Evolutionary conservation across 495 filamentous ascomycete species (phyloP).

Genomic region (Aspergillus mulundensis): DNA sequence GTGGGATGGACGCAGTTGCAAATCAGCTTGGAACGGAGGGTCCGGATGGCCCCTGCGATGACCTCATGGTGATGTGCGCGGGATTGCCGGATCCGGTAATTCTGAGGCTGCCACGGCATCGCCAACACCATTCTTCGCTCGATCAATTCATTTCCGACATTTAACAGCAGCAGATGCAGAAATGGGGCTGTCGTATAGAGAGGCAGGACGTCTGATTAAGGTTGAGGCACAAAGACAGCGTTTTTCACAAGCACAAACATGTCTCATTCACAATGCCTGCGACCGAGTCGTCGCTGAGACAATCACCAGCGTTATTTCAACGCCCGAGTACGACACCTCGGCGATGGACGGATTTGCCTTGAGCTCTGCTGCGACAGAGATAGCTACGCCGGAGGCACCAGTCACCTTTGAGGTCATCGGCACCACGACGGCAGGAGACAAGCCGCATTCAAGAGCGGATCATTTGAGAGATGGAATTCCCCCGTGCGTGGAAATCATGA

Average conservation of each 20-base stretch:
- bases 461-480: background rate
- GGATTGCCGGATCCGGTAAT: background rate
- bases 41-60: background rate
- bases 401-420: conserved; percentile 9
- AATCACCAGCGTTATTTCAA: conserved; percentile 3
- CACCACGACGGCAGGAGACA: conserved; percentile 9
- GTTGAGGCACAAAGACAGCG: background rate
- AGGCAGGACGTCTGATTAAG: background rate
- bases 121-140: background rate
- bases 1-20: background rate
- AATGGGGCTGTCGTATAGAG: conserved; percentile 1
- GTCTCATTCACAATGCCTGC: conserved; percentile 14
- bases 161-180: background rate
- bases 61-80: background rate
- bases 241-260: background rate
- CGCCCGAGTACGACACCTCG: conserved; percentile 15
- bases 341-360: conserved; percentile 19
- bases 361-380: conserved; percentile 8
- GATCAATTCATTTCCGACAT: background rate
- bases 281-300: conserved; percentile 3
- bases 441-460: background rate
- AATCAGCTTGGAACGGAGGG: background rate
- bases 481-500: conserved; percentile 19
- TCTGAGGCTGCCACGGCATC: background rate
- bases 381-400: conserved; percentile 2